Evolutionary conservation across 164 flowering plant species (phyloP).

Genomic region (Tinospora cordifolia): DNA sequence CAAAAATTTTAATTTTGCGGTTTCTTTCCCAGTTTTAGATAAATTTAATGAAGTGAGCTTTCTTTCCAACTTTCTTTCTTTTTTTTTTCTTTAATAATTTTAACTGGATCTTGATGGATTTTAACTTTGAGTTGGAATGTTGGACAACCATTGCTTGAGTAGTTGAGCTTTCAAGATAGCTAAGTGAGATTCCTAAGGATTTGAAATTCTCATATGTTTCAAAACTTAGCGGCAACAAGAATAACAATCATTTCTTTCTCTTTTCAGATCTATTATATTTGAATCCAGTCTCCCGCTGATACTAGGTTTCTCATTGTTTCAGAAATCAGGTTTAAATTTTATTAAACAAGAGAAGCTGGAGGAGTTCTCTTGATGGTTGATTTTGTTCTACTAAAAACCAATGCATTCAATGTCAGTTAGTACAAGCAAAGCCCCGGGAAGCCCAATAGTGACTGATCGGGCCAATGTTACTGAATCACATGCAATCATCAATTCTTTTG

Average conservation of each 20-base stretch:
- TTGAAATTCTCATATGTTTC: too few species aligned
- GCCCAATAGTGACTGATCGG: slow-evolving; percentile 27
- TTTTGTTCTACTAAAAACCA: slow-evolving; percentile 13
- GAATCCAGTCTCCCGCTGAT: not conserved
- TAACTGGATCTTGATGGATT: too few species aligned
- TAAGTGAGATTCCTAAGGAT: too few species aligned
- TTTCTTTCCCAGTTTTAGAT: not conserved
- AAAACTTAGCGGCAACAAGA: too few species aligned
- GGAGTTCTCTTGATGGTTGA: slow-evolving; percentile 11
- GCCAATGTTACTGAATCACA: slow-evolving; percentile 23
- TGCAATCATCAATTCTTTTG: slow-evolving; percentile 30
- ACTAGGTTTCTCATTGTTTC: slow-evolving; percentile 3
- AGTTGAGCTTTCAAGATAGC: too few species aligned
- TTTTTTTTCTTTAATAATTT: too few species aligned
- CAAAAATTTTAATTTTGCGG: not conserved
- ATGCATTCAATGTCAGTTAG: slow-evolving; percentile 34
- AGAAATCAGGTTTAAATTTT: slow-evolving; percentile 14
- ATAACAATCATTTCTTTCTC: too few species aligned
- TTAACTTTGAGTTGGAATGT: too few species aligned
- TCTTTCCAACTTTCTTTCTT: too few species aligned
- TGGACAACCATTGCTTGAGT: too few species aligned
- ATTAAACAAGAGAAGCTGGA: slow-evolving; percentile 19
- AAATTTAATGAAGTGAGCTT: too few species aligned
- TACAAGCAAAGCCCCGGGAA: slow-evolving; percentile 32
- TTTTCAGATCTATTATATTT: not conserved